Conservation (phyloP, 177 flowering plant species). For the Tripterygium wilfordii region DNA sequence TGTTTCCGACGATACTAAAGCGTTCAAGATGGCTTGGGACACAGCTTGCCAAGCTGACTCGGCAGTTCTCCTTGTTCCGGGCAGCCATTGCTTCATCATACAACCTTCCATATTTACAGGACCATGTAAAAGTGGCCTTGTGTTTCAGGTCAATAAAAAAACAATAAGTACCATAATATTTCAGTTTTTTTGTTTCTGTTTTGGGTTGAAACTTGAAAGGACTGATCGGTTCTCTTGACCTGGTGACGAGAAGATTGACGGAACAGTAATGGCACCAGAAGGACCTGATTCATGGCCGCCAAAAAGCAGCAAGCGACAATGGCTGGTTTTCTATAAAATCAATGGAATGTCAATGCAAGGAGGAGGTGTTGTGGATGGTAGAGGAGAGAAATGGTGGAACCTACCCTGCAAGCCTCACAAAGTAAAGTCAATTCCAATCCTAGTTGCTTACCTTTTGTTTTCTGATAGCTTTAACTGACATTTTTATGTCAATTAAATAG, state of each 20-base stretch:
- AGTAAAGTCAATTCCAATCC: too few relatives aligned
- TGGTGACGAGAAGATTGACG: constrained; percentile 80
- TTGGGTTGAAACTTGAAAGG: too few relatives aligned
- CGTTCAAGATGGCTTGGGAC: constrained; percentile 89
- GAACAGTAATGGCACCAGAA: constrained; percentile 72
- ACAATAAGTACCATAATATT: too few relatives aligned
- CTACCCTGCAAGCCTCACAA: constrained; percentile 96
- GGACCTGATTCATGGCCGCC: constrained; percentile 80
- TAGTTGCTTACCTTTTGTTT: too few relatives aligned
- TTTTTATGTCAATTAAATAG: constrained; percentile 20
- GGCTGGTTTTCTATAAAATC: constrained; percentile 79
- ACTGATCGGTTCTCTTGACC: too few relatives aligned
- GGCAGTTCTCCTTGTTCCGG: constrained; percentile 49
- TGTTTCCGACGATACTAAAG: constrained; percentile 55
- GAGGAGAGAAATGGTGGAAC: constrained; percentile 92
- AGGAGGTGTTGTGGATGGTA: constrained; percentile 71
- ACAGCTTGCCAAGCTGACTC: constrained; percentile 47
- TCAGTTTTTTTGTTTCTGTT: too few relatives aligned
- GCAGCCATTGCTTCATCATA: constrained; percentile 48
- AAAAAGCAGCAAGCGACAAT: constrained; percentile 50
- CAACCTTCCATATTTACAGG: constrained; percentile 78
- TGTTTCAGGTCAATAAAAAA: constrained; percentile 56
- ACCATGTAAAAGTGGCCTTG: constrained; percentile 49
- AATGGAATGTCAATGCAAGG: constrained; percentile 68
- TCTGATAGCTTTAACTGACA: too few relatives aligned